Evolutionary conservation across 805 yeast genomes (phyloP), one percentile per base, ranked within the genome.

Genomic region (Nakazawaea peltata): DNA sequence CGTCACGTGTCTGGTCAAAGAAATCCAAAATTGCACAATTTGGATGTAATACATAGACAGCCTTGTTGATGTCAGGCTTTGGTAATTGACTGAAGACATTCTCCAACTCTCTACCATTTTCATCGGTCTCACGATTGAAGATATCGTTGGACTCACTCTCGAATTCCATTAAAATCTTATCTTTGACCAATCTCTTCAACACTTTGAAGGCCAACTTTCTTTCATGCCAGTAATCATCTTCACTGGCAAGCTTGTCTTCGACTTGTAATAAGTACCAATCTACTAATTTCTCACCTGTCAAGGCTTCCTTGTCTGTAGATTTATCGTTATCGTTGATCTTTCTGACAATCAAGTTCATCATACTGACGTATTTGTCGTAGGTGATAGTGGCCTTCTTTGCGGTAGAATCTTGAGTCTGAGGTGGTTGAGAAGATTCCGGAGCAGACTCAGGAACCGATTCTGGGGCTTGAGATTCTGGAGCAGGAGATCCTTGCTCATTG

Each of bases 341-440:
- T 34, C 70, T 67, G 19, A 88, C 87, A 44, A 88, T 64, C 41
- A 80, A 56, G 53, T 85, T 83, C 80, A 85, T 83, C 66, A 88
- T 83, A 30, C 77, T 69, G 19, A 82, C 80, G 55, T 86, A 90
- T 54, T 82, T 83, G 51, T 90, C 97, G 54, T 86, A 86, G 1
- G 95, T 68, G 35, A 92, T 75, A 7, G 77, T 61, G 15, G 71
- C 58, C 47, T 70, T 71, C 57, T 23, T 41, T 32, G 22, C 39
- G 39, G 11, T 30, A 13, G 26, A 15, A n/a, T 24, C 26, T 15
- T n/a, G 34, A n/a, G 27, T 33, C 19, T n/a, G 19, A 12, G 13
- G 15, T 9, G 15, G 13, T 24, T 13, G 19, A 9, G 23, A n/a
- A 15, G 14, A 11, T 14, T 22, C 23, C 34, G 33, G 25, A 32